Evolutionary conservation across 1,139 yeast species (phyloP).

Genomic region (Kodamaea plutei): DNA sequence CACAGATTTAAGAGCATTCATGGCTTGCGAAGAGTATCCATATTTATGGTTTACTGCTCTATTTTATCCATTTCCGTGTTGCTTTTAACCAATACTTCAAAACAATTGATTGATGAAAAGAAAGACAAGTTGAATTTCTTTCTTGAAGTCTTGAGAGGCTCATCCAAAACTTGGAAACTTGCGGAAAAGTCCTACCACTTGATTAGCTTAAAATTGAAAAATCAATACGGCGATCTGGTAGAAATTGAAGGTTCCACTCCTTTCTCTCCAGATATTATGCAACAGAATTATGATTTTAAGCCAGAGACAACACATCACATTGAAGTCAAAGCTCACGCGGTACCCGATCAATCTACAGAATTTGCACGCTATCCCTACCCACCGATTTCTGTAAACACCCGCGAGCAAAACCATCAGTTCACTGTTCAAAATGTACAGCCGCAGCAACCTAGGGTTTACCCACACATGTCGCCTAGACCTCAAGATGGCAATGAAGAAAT

Average conservation of each 20-base stretch:
- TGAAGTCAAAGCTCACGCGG: background rate
- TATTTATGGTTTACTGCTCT: constrained; percentile 46
- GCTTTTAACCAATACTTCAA: constrained; percentile 33
- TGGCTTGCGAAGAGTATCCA: constrained; percentile 41
- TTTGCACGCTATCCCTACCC: too few relatives aligned
- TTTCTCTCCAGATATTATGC: background rate
- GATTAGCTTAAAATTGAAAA: constrained; percentile 33
- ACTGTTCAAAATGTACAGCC: too few relatives aligned
- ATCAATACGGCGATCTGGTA: constrained; percentile 14
- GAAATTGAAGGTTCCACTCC: constrained; percentile 6
- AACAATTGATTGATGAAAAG: constrained; percentile 23
- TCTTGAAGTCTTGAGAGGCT: constrained; percentile 34
- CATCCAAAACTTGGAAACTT: constrained; percentile 46
- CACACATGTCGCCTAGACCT: constrained; percentile 1
- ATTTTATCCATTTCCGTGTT: constrained; percentile 46
- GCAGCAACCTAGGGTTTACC: too few relatives aligned
- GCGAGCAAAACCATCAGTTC: too few relatives aligned
- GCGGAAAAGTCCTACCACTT: constrained; percentile 45
- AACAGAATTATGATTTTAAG: background rate
- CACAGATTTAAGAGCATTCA: constrained; percentile 34
- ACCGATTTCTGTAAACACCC: background rate
- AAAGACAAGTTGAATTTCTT: constrained; percentile 33
- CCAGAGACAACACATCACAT: background rate
- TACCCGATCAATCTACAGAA: background rate
- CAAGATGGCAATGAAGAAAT: background rate